Evolutionary conservation across 371 early-diverging fungal genomes (phyloP), one percentile per base, ranked within the genome.

Genomic region (Nematocida homosporus): DNA sequence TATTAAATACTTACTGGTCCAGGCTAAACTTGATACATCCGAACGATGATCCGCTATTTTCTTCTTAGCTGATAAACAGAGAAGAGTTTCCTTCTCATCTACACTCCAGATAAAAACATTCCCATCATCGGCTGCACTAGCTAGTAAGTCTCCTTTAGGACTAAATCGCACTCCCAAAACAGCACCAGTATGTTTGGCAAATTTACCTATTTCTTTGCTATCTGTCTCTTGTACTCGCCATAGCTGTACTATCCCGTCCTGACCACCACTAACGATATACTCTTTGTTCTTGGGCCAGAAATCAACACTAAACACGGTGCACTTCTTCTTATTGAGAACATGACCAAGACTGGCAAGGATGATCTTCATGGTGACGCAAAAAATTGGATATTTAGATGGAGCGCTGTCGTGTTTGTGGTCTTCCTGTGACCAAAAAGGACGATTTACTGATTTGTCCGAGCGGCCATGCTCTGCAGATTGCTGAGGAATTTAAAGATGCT

Each of bases 51-150:
- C 65, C 6, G 67, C 10, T 16, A 72, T 8, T 40, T 34, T 72
- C 25, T 42, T 72, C 34, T 51, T 59, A 20, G 13, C 32, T 41
- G 56, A 54, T 10, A 76, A 30, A 23, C 68, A 54, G 8, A 64
- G 35, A 10, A 27, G 34, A 6, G 38, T 38, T 35, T 60, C 57
- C 34, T 66, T 65, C 20, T 79, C 75, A 29, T 59, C 60, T 23
- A 48, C 55, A 23, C 59, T 64, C 61, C 78, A 80, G 2, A 84
- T 53, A 30, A 79, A 44, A 0, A 82, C 69, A 23, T 30, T 66
- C 1, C 81, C 80, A 65, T 82, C 82, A 80, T 84, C 82, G 30
- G 79, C 72, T 23, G 67, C 83, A 4, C 77, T 75, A 13, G 79
- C 79, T 25, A 84, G 41, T 29, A 66, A 23, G 16, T 48, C 52